A percentile compares a stretch with the other conserved stretches of the same genome.
phyloP scores from a whole-genome alignment of 1,139 yeast species.

The Hansenula sp. region DNA sequence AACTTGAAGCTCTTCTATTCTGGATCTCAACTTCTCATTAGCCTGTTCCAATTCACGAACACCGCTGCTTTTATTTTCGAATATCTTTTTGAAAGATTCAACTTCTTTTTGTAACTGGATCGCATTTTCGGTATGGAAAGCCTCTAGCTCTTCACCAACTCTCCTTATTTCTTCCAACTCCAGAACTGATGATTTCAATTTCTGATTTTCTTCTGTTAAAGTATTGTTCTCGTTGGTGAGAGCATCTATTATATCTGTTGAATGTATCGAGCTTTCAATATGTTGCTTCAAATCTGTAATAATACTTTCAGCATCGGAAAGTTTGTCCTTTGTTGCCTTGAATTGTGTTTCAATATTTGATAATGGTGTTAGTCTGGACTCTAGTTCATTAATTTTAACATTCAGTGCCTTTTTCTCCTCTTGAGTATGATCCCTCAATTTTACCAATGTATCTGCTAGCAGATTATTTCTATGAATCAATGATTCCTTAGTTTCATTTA shows the following conservation, averaged over 20 bases:
- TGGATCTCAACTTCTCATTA: constrained; percentile 28
- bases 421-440: constrained; percentile 26
- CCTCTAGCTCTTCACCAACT: constrained; percentile 62
- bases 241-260: constrained; percentile 48
- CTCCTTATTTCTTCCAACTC: constrained; percentile 61
- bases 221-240: constrained; percentile 53
- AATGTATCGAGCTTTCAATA: constrained; percentile 37
- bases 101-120: constrained; percentile 47
- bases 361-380: constrained; percentile 18
- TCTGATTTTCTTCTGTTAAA: constrained; percentile 35
- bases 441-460: constrained; percentile 34
- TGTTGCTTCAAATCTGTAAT: constrained; percentile 43
- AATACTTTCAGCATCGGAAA: constrained; percentile 36
- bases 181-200: constrained; percentile 39
- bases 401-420: constrained; percentile 26
- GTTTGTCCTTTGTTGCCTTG: constrained; percentile 26
- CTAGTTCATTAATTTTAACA: constrained; percentile 27
- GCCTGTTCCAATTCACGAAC: constrained; percentile 32
- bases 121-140: constrained; percentile 50
- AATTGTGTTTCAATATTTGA: constrained; percentile 19
- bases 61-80: constrained; percentile 26
- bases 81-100: constrained; percentile 28
- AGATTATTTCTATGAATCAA: constrained; percentile 29
- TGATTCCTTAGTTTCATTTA: constrained; percentile 1
- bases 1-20: not conserved